Evolutionary conservation across 192 early-diverging fungal species (phyloP).

Genomic region (Coemansia sp.): DNA sequence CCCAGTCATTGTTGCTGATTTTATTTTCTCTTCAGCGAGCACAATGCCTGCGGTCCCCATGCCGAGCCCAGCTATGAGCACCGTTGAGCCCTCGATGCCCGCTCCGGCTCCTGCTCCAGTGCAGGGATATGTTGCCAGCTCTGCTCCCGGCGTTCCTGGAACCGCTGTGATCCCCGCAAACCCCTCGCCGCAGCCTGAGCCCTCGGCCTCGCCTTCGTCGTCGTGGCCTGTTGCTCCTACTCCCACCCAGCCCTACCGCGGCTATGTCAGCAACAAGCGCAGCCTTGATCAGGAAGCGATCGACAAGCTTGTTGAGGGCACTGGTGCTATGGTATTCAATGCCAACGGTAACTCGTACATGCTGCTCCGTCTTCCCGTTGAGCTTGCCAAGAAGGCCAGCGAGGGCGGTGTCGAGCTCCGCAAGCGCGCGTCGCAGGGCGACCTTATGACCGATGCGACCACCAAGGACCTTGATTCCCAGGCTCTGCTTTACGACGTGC

Average conservation of each 20-base stretch:
- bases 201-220: neutral
- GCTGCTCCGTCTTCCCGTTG: conserved; percentile 22
- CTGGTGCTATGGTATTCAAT: conserved; percentile 20
- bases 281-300: conserved; percentile 8
- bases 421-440: conserved; percentile 19
- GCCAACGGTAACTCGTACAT: conserved; percentile 26
- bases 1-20: conserved; percentile 23
- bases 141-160: conserved; percentile 4
- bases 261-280: conserved; percentile 18
- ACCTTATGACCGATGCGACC: conserved; percentile 25
- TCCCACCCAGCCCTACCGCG: conserved; percentile 12
- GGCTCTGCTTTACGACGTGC: conserved; percentile 18
- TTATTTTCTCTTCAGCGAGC: conserved; percentile 22
- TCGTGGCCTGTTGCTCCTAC: conserved; percentile 8
- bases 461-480: conserved; percentile 17
- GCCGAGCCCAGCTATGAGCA: neutral
- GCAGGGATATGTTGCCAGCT: conserved; percentile 9
- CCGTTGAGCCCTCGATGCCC: conserved; percentile 1
- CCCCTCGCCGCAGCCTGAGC: conserved; percentile 13
- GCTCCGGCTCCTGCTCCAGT: conserved; percentile 11
- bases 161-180: conserved; percentile 3
- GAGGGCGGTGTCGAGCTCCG: conserved; percentile 9
- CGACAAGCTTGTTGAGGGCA: conserved; percentile 18
- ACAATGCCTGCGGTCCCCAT: conserved; percentile 4
- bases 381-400: conserved; percentile 10